These are phyloP conservation scores for Chlorociboria aeruginascens DNA, from an alignment of 495 filamentous ascomycete species.

Conservation along the genomic window DNA sequence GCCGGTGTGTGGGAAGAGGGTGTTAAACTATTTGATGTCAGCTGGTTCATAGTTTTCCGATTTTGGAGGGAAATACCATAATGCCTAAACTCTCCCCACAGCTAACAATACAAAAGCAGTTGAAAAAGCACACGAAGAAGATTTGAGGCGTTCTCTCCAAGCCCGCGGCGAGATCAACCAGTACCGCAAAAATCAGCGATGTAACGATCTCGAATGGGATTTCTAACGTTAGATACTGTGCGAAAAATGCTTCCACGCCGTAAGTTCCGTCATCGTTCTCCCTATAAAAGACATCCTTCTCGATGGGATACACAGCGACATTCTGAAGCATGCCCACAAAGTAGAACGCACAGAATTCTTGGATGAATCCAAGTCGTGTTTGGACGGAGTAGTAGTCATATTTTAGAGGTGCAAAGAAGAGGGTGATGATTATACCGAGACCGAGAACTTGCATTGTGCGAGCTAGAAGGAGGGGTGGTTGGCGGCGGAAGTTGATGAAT, in stretches of 20 bases:
- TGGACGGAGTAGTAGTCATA: conserved; percentile 56
- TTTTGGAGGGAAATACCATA: conserved; percentile 25
- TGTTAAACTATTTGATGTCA: conserved; percentile 41
- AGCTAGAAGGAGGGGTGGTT: conserved; percentile 49
- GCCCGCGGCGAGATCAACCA: conserved; percentile 48
- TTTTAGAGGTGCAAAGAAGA: conserved; percentile 63
- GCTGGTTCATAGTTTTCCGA: not conserved
- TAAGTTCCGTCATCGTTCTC: conserved; percentile 60
- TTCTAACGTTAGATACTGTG: conserved; percentile 53
- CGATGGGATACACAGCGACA: conserved; percentile 56
- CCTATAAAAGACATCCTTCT: conserved; percentile 58
- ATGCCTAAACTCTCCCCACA: conserved; percentile 69
- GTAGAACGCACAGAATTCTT: conserved; percentile 58
- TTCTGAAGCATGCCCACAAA: conserved; percentile 74
- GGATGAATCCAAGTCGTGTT: conserved; percentile 57
- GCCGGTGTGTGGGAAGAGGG: conserved; percentile 58
- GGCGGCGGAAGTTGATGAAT: conserved; percentile 53
- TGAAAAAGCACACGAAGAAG: conserved; percentile 54
- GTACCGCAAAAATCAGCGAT: conserved; percentile 47
- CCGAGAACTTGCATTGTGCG: conserved; percentile 57
- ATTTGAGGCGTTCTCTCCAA: conserved; percentile 45
- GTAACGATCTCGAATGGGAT: conserved; percentile 56
- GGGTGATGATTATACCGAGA: conserved; percentile 48
- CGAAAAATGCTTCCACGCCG: conserved; percentile 52
- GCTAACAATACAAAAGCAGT: conserved; percentile 58